Percentiles rank a stretch among this genome's conserved stretches.
Conservation (phyloP, 2,329 filamentous ascomycete species). For the Penicillium sp. region DNA sequence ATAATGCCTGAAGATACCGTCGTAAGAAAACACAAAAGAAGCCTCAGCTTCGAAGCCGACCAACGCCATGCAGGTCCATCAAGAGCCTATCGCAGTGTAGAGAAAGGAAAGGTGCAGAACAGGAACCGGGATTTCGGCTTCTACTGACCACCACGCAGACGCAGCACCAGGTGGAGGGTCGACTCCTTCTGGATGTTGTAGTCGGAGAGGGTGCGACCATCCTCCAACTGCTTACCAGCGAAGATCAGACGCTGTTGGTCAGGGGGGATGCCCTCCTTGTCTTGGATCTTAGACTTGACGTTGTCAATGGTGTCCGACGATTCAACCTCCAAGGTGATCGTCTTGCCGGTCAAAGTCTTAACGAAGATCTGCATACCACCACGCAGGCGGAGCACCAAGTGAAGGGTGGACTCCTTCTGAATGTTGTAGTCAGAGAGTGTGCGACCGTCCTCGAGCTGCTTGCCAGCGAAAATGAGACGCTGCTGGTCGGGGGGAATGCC, state of each 20-base stretch:
- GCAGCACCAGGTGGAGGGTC: slow-evolving; percentile 62
- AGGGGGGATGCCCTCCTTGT: slow-evolving; percentile 76
- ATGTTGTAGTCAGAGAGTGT: slow-evolving; percentile 96
- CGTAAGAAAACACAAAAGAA: slow-evolving; percentile 22
- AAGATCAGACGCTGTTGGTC: slow-evolving; percentile 72
- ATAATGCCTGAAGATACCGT: slow-evolving; percentile 25
- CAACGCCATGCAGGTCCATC: slow-evolving; percentile 41
- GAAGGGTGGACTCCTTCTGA: slow-evolving; percentile 84
- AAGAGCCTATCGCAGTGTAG: slow-evolving; percentile 27
- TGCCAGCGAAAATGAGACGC: slow-evolving; percentile 89
- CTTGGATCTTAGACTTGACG: slow-evolving; percentile 73
- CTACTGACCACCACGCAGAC: slow-evolving; percentile 47
- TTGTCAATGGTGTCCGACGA: slow-evolving; percentile 70
- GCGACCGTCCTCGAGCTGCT: slow-evolving; percentile 89
- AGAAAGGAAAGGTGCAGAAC: slow-evolving; percentile 3
- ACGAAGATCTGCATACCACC: slow-evolving; percentile 86
- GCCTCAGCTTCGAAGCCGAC: slow-evolving; percentile 33
- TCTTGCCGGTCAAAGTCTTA: slow-evolving; percentile 77
- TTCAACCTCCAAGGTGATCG: slow-evolving; percentile 69
- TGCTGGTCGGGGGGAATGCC: slow-evolving; percentile 95
- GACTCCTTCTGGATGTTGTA: slow-evolving; percentile 64
- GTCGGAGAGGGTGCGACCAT: slow-evolving; percentile 53
- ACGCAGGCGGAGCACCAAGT: slow-evolving; percentile 77
- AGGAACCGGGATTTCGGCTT: not conserved
- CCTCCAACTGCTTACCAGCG: slow-evolving; percentile 65